Conservation (phyloP, 2,329 filamentous ascomycete genomes). For the Cladosporium oxysporum region DNA sequence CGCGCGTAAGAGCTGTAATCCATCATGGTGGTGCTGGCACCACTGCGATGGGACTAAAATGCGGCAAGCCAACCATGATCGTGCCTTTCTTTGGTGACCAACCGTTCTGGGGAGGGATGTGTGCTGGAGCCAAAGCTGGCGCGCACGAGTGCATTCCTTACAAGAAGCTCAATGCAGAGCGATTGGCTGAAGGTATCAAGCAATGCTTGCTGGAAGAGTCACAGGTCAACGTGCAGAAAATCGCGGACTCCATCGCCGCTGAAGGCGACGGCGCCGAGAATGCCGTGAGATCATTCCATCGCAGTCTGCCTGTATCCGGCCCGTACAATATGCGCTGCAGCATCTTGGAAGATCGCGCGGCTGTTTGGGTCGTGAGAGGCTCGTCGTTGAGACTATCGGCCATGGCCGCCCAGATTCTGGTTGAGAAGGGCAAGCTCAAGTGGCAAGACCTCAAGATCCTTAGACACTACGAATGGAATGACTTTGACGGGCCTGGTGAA, state of each 20-base stretch:
- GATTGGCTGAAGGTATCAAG: conserved; percentile 69
- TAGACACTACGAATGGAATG: conserved; percentile 72
- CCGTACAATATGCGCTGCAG: conserved; percentile 62
- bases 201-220: conserved; percentile 66
- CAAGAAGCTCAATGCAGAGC: conserved; percentile 64
- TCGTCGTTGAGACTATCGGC: conserved; percentile 63
- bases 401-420: conserved; percentile 65
- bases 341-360: conserved; percentile 62
- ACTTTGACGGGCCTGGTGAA: conserved; percentile 74
- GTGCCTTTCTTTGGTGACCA: conserved; percentile 81
- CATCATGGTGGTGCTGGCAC: conserved; percentile 71
- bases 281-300: conserved; percentile 67
- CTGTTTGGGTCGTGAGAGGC: conserved; percentile 66
- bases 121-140: conserved; percentile 64
- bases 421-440: conserved; percentile 60
- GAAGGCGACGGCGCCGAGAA: conserved; percentile 70
- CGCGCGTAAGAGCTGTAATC: conserved; percentile 56
- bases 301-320: conserved; percentile 54
- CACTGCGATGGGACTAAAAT: conserved; percentile 72
- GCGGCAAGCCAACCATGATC: conserved; percentile 71
- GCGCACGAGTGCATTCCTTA: conserved; percentile 66
- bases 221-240: conserved; percentile 56
- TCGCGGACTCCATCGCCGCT: conserved; percentile 64
- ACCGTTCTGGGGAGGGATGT: conserved; percentile 74
- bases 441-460: conserved; percentile 66